phyloP scores from a whole-genome alignment of 2,329 filamentous ascomycete genomes.

The Aspergillus texensis region DNA sequence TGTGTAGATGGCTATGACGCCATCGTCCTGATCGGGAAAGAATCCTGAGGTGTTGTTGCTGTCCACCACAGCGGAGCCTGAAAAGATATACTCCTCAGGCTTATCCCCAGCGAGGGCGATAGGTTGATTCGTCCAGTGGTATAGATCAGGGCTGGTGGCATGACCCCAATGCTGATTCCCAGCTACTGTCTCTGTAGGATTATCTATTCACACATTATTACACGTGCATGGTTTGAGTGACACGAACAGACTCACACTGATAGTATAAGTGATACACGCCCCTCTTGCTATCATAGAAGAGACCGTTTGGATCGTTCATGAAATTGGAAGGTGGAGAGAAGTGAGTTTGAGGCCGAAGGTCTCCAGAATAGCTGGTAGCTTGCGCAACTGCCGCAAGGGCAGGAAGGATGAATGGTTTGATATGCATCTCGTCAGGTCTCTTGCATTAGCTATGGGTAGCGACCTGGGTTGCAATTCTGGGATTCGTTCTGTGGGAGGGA shows the following conservation, averaged over 20 bases:
- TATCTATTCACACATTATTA: constrained; percentile 40
- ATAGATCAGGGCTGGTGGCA: constrained; percentile 64
- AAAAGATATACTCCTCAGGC: constrained; percentile 50
- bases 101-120: constrained; percentile 59
- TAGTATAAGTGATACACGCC: constrained; percentile 68
- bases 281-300: constrained; percentile 57
- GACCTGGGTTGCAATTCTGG: background rate
- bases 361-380: constrained; percentile 18
- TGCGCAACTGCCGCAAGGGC: constrained; percentile 6
- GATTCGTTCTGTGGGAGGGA: background rate
- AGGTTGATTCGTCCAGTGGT: constrained; percentile 66
- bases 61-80: constrained; percentile 62
- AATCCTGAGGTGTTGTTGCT: constrained; percentile 67
- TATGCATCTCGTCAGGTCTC: constrained; percentile 4
- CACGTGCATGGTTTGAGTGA: background rate
- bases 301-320: constrained; percentile 66
- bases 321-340: constrained; percentile 34
- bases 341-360: constrained; percentile 34
- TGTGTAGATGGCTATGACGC: constrained; percentile 64
- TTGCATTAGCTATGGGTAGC: background rate
- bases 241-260: constrained; percentile 51
- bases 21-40: constrained; percentile 63
- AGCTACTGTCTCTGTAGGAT: constrained; percentile 52
- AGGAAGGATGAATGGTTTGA: background rate
- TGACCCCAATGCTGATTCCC: constrained; percentile 70